phyloP scores from a whole-genome alignment of 148 eudicot genomes.

The Rhododendron ovatum region DNA sequence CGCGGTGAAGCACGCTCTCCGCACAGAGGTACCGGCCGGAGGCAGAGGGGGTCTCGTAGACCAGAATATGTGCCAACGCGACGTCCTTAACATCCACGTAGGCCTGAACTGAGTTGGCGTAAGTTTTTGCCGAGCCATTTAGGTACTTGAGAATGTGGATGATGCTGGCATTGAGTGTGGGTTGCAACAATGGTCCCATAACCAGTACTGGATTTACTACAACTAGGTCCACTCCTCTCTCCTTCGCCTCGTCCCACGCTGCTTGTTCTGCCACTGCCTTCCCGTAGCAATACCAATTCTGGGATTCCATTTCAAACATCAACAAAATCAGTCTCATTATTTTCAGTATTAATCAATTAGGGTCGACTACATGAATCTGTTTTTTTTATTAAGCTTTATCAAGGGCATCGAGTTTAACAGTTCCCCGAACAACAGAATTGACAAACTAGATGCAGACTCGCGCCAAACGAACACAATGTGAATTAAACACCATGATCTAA shows the following conservation, averaged over 20 bases:
- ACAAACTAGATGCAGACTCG: not conserved
- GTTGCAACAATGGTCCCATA: constrained; percentile 76
- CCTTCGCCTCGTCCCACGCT: constrained; percentile 74
- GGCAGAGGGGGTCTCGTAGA: constrained; percentile 64
- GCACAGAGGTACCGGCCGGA: constrained; percentile 80
- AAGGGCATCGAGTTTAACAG: no score
- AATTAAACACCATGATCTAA: no score
- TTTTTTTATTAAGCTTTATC: no score
- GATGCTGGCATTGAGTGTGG: constrained; percentile 73
- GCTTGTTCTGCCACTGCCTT: constrained; percentile 89
- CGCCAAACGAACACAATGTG: no score
- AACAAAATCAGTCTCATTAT: not conserved
- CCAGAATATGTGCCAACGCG: constrained; percentile 78
- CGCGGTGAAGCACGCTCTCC: constrained; percentile 82
- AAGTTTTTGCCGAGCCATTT: constrained; percentile 79
- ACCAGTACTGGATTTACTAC: constrained; percentile 81
- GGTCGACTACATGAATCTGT: no score
- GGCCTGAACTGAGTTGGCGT: constrained; percentile 75
- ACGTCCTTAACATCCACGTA: constrained; percentile 83
- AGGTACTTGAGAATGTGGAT: constrained; percentile 78
- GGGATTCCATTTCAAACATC: not conserved
- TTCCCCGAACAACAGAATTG: not conserved
- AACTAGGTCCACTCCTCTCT: constrained; percentile 71
- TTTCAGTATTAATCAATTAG: not conserved
- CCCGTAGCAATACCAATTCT: constrained; percentile 98